Conservation (phyloP, 2,329 filamentous ascomycete species). For the Zasmidium citrigriseum region DNA sequence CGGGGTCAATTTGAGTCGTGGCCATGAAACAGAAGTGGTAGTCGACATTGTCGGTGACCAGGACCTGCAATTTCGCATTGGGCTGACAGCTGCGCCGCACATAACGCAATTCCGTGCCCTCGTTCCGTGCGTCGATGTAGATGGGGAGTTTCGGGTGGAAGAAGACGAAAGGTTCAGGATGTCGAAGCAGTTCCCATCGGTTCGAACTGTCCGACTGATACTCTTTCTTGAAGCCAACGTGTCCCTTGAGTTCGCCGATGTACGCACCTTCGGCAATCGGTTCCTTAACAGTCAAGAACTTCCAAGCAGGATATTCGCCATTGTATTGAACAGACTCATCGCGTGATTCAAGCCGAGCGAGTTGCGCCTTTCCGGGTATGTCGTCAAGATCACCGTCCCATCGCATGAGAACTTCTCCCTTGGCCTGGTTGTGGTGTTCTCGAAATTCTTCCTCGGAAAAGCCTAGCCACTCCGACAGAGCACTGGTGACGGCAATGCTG, state of each 20-base stretch:
- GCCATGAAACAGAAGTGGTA: slow-evolving; percentile 94
- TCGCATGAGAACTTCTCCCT: slow-evolving; percentile 70
- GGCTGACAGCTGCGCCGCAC: slow-evolving; percentile 89
- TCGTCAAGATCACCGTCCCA: slow-evolving; percentile 57
- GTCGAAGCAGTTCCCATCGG: slow-evolving; percentile 49
- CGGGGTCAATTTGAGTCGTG: slow-evolving; percentile 71
- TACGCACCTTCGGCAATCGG: slow-evolving; percentile 54
- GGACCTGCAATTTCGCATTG: slow-evolving; percentile 85
- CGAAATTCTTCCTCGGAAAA: slow-evolving; percentile 60
- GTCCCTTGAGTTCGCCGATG: slow-evolving; percentile 70
- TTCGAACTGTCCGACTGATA: slow-evolving; percentile 49
- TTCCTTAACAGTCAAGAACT: slow-evolving; percentile 61
- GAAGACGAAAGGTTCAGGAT: slow-evolving; percentile 57
- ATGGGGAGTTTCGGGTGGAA: slow-evolving; percentile 84
- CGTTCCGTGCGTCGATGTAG: slow-evolving; percentile 86
- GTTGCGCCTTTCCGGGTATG: slow-evolving; percentile 52
- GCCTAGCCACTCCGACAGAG: slow-evolving; percentile 75
- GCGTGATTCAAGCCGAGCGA: slow-evolving; percentile 56
- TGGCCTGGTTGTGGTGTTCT: slow-evolving; percentile 47
- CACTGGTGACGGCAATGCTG: slow-evolving; percentile 72
- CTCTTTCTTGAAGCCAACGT: slow-evolving; percentile 49
- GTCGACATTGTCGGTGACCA: slow-evolving; percentile 73
- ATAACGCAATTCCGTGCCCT: slow-evolving; percentile 84
- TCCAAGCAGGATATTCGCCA: slow-evolving; percentile 68
- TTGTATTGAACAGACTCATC: slow-evolving; percentile 50